phyloP scores from a whole-genome alignment of 2,329 filamentous ascomycete species.

The Ciborinia camelliae region DNA sequence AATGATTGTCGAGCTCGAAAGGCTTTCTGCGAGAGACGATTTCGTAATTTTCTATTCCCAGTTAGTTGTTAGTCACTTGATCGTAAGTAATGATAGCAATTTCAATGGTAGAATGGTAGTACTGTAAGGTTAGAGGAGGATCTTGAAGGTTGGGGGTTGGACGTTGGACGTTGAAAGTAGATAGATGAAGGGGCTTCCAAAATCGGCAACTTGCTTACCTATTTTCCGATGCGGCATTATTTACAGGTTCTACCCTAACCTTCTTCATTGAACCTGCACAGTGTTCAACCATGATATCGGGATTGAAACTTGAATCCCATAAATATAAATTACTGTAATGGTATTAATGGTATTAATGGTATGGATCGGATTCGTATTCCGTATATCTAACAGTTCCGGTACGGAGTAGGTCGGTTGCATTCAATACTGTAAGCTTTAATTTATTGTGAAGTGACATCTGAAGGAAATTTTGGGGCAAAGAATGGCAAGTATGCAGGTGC shows the following conservation, averaged over 20 bases:
- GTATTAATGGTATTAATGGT: no score
- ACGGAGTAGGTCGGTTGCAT: background rate
- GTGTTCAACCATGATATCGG: conserved; percentile 15
- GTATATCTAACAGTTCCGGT: background rate
- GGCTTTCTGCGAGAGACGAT: conserved; percentile 17
- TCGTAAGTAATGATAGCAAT: background rate
- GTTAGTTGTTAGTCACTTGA: background rate
- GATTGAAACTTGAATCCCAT: background rate
- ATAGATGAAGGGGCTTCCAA: background rate
- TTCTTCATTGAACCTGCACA: background rate
- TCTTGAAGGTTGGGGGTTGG: background rate
- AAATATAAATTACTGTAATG: background rate
- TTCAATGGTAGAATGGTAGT: background rate
- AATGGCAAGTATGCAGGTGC: no score
- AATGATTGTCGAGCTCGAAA: conserved; percentile 17
- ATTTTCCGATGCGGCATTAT: conserved; percentile 16
- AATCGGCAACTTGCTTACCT: conserved; percentile 6
- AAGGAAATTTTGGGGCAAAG: background rate
- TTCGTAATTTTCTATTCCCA: conserved; percentile 11
- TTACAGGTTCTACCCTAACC: background rate
- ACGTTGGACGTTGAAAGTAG: background rate
- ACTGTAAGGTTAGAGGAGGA: background rate
- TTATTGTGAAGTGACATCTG: background rate
- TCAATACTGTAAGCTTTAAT: background rate
- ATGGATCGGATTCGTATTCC: background rate